Base-by-base conservation (phyloP, 208 protist genomes). In the Acanthamoeba royreba region DNA sequence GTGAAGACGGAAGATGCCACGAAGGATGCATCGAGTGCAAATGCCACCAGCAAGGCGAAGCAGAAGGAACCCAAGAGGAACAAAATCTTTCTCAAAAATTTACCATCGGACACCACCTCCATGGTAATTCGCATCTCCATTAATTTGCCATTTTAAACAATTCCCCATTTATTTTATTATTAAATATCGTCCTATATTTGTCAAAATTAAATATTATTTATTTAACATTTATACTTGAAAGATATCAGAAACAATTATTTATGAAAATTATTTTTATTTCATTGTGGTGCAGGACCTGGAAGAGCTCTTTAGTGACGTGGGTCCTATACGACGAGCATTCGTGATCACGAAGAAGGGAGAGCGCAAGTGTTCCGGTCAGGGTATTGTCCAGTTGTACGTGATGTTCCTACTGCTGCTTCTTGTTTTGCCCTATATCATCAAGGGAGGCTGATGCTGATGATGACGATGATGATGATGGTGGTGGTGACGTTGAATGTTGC, bases 271-370 rank as follows among this genome's bases (percentile, higher is more conserved):
- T 55, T 86, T n/a, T 86, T 8, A 53, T 15, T 42, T 42, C 46
- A 47, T 42, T 81, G 4, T 5, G 8, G 9, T 11, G 4, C 8
- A 90, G 52, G 49, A 90, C 31, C 28, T 90, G 49, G 83, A 69
- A 9, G 83, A 90, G 28, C 53, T 90, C 4, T 90, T 90, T 40
- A 69, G 83, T 38, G 83, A 90, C 45, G 83, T 90, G 2, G 83
- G 83, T 52, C 83, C 83, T 11, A 90, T 90, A 22, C 83, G 83
- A 0, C 83, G 83, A 13, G 31, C 38, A 9, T 90, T 90, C 49
- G 53, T 69, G 2, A 69, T 90, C 83, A 90, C 33, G 1, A 47
- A 55, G 11, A 86, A 86, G 46, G 77, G 77, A 7, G 66, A 77
- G 22, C 66, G 66, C 66, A 77, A 77, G 66, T 77, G 66, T 38